A percentile compares a stretch with the other conserved stretches of the same genome.
These are phyloP conservation scores for Xeromyces bisporus DNA, from an alignment of 495 filamentous ascomycete species.

Conservation along the genomic window DNA sequence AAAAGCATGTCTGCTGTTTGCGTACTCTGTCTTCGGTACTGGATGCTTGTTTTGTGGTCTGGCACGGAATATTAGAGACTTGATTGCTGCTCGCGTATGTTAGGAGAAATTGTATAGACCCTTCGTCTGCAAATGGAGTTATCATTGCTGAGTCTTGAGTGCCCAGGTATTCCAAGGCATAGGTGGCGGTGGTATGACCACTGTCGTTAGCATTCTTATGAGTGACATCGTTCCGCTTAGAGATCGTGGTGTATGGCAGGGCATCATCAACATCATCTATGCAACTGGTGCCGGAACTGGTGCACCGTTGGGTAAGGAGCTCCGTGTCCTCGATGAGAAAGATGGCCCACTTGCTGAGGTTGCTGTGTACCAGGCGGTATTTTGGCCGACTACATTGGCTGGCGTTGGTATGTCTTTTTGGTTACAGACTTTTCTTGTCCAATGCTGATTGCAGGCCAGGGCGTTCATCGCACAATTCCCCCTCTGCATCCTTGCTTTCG, in stretches of 20 bases:
- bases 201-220: constrained; percentile 59
- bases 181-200: constrained; percentile 76
- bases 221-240: constrained; percentile 61
- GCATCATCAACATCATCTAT: constrained; percentile 66
- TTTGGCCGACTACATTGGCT: constrained; percentile 58
- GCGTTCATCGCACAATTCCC: constrained; percentile 58
- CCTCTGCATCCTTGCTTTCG: constrained; percentile 48
- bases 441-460: constrained; percentile 22
- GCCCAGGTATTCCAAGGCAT: constrained; percentile 44
- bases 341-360: constrained; percentile 1
- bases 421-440: neutral
- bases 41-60: constrained; percentile 61
- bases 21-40: constrained; percentile 56
- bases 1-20: constrained; percentile 56
- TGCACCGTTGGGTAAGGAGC: constrained; percentile 48
- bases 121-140: too few relatives aligned
- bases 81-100: constrained; percentile 47
- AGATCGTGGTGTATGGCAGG: constrained; percentile 69
- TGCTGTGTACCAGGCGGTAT: constrained; percentile 34
- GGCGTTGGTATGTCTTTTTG: constrained; percentile 49
- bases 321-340: neutral
- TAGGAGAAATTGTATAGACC: neutral
- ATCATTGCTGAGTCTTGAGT: too few relatives aligned
- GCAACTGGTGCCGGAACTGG: constrained; percentile 53
- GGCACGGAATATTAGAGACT: constrained; percentile 46